phyloP scores from a whole-genome alignment of 2,329 filamentous ascomycete species.

The Aureobasidium zeae region DNA sequence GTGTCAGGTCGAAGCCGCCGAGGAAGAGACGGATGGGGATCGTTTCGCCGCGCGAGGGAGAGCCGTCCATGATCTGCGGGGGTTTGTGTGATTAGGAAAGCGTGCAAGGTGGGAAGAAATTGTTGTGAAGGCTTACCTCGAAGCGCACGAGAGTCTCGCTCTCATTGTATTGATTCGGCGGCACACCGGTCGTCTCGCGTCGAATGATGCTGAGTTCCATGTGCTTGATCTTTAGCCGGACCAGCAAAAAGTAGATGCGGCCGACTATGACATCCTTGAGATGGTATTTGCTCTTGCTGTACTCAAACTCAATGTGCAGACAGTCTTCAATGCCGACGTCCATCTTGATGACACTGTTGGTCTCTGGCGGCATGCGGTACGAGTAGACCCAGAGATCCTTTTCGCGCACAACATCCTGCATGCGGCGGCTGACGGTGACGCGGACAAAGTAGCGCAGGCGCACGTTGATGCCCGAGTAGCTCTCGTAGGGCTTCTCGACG shows the following conservation, averaged over 20 bases:
- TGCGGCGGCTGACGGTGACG: slow-evolving; percentile 89
- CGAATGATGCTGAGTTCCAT: slow-evolving; percentile 99
- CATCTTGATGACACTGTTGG: slow-evolving; percentile 99
- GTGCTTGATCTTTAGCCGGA: slow-evolving; percentile 97
- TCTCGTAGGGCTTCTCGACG: slow-evolving; percentile 99
- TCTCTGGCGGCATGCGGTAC: slow-evolving; percentile 95
- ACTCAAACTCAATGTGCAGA: slow-evolving; percentile 98
- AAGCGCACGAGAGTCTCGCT: slow-evolving; percentile 96
- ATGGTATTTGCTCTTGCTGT: slow-evolving; percentile 98
- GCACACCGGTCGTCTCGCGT: slow-evolving; percentile 88
- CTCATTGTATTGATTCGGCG: slow-evolving; percentile 98
- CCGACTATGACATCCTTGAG: slow-evolving; percentile 98
- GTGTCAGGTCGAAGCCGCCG: slow-evolving; percentile 92
- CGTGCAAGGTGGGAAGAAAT: slow-evolving; percentile 16
- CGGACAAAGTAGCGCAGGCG: slow-evolving; percentile 97
- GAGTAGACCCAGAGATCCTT: slow-evolving; percentile 99
- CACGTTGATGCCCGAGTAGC: slow-evolving; percentile 99
- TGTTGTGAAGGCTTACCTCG: slow-evolving; percentile 61
- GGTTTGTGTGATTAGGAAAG: slow-evolving; percentile 16
- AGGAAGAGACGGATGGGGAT: slow-evolving; percentile 96
- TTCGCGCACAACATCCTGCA: slow-evolving; percentile 96
- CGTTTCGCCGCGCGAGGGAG: slow-evolving; percentile 86
- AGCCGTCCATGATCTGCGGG: slow-evolving; percentile 92
- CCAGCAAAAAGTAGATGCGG: slow-evolving; percentile 94
- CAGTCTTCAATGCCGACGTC: slow-evolving; percentile 99